A percentile compares a stretch with the other conserved stretches of the same genome.
Evolutionary conservation across 2,329 filamentous ascomycete genomes (phyloP).

Genomic region (Spiromastix sp.): DNA sequence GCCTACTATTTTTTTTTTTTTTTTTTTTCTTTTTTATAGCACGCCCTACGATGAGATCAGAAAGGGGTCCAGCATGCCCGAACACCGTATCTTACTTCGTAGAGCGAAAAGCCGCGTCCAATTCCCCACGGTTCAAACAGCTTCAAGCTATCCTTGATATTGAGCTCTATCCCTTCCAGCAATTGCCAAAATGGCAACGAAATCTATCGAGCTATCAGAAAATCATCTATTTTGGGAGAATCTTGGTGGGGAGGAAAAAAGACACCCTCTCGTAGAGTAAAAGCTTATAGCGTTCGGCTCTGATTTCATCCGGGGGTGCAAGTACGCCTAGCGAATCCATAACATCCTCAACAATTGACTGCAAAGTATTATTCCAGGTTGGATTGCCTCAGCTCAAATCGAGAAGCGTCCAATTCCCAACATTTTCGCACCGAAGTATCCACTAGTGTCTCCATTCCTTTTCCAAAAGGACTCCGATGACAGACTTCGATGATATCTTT

Average conservation of each 20-base stretch:
- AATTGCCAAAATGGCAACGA: too few relatives aligned
- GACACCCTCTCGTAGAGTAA: slow-evolving; percentile 41
- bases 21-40: too few relatives aligned
- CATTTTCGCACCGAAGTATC: slow-evolving; percentile 33
- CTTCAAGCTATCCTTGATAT: too few relatives aligned
- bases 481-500: slow-evolving; percentile 11
- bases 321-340: slow-evolving; percentile 1
- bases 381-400: slow-evolving; percentile 30
- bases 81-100: too few relatives aligned
- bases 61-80: too few relatives aligned
- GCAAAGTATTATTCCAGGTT: slow-evolving; percentile 20
- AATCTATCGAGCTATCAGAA: too few relatives aligned
- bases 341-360: slow-evolving; percentile 5
- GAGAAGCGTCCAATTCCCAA: slow-evolving; percentile 31
- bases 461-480: slow-evolving; percentile 23
- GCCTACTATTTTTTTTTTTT: too few relatives aligned
- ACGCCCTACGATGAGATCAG: too few relatives aligned
- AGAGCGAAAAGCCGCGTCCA: too few relatives aligned
- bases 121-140: too few relatives aligned
- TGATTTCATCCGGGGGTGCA: slow-evolving; percentile 11
- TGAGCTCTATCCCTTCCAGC: too few relatives aligned
- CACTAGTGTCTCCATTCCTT: slow-evolving; percentile 29
- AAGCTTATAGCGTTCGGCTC: slow-evolving; percentile 37
- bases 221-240: slow-evolving; percentile 36
- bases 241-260: slow-evolving; percentile 39